Percentiles rank a stretch among this genome's conserved stretches.
Evolutionary conservation across 805 yeast genomes (phyloP).

Genomic region (Helenozyma rhizophorensis): DNA sequence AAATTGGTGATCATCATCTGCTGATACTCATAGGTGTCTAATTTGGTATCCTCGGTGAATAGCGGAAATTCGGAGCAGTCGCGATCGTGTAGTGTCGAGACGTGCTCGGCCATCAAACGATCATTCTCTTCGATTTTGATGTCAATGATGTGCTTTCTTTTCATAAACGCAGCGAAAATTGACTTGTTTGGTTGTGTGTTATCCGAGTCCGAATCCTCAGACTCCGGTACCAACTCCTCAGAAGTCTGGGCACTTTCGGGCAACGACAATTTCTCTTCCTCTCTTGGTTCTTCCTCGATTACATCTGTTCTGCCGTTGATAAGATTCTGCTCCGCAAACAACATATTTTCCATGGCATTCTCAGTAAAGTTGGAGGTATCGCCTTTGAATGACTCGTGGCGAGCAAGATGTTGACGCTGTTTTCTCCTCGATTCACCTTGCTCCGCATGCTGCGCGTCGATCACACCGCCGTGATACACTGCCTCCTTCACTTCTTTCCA

Average conservation of each 20-base stretch:
- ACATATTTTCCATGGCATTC: constrained; percentile 31
- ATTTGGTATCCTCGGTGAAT: constrained; percentile 26
- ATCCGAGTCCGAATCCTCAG: not conserved
- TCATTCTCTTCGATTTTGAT: constrained; percentile 24
- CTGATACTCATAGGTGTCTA: constrained; percentile 38
- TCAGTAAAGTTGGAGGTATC: constrained; percentile 37
- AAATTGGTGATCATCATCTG: constrained; percentile 46
- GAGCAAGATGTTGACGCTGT: constrained; percentile 20
- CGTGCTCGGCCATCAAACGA: constrained; percentile 12
- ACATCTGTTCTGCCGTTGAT: constrained; percentile 9
- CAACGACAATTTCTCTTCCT: too few species aligned
- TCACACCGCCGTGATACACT: constrained; percentile 27
- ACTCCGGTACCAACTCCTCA: too few species aligned
- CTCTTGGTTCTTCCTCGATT: constrained; percentile 6
- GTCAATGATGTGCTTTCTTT: constrained; percentile 9
- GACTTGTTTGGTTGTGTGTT: not conserved
- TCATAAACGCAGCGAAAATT: constrained; percentile 1
- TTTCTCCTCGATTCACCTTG: constrained; percentile 28
- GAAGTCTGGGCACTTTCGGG: too few species aligned
- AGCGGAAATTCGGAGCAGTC: constrained; percentile 24
- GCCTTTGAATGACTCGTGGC: constrained; percentile 36
- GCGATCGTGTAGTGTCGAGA: constrained; percentile 11
- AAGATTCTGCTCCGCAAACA: constrained; percentile 33
- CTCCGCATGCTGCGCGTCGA: constrained; percentile 28
- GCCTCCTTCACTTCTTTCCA: constrained; percentile 31